A percentile compares a stretch with the other conserved stretches of the same genome.
phyloP scores from a whole-genome alignment of 73 alveolate species.

The Paramecium caudatum region DNA sequence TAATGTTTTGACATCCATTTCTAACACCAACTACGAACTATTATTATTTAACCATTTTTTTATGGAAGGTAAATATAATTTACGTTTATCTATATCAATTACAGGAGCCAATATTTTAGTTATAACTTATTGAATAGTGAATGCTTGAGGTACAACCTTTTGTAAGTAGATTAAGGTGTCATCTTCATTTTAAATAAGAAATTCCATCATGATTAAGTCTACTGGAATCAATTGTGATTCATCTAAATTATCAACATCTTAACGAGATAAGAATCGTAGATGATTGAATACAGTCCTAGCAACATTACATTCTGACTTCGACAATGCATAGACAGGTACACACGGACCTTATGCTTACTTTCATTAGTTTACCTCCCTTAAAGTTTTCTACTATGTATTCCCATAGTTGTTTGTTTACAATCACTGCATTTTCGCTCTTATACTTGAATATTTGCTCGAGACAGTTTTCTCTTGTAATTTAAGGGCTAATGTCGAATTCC shows the following conservation, averaged over 20 bases:
- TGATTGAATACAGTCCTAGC: background rate
- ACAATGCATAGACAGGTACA: conserved; percentile 6
- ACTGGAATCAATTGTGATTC: background rate
- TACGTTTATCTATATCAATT: too few relatives aligned
- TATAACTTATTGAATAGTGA: conserved; percentile 26
- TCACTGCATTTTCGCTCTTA: too few relatives aligned
- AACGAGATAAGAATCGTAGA: background rate
- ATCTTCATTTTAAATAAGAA: conserved; percentile 15
- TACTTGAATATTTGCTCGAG: conserved; percentile 7
- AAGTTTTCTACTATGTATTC: background rate
- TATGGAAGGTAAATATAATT: too few relatives aligned
- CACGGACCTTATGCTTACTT: conserved; percentile 64
- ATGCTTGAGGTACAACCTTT: conserved; percentile 42
- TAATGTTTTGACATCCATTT: background rate
- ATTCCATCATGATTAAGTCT: background rate
- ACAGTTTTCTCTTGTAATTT: background rate
- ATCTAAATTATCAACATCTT: background rate
- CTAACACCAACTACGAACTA: background rate
- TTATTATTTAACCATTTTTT: too few relatives aligned
- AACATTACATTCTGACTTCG: background rate
- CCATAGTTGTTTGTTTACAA: conserved; percentile 13
- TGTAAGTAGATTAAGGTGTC: background rate
- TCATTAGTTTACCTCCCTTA: conserved; percentile 1
- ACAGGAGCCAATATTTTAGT: background rate
- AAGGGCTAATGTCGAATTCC: background rate